Evolutionary conservation across 352 stramenopile genomes (phyloP), one percentile per base, ranked within the genome.

Genomic region (Phytophthora fragariae): DNA sequence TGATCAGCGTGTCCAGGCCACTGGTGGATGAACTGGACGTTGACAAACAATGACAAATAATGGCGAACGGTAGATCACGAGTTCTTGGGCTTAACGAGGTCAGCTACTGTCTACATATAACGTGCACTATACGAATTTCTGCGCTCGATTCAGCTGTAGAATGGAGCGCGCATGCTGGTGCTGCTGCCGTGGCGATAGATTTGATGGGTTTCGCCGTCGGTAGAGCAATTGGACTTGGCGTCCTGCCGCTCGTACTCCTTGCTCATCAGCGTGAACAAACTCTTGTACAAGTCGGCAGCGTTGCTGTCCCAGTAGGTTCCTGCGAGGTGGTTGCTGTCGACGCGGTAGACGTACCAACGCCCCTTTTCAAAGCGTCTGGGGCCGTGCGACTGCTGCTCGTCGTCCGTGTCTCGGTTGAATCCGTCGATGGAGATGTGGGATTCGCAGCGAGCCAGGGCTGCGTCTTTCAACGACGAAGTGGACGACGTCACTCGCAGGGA

Each of bases 371-470:
- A 90, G 53, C 72, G 68, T 27, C 65, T 72, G 7, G 59, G 54
- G 7, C 39, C 24, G 2, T 64, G 57, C 27, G 60, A 14, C 35
- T 80, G 71, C 31, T 84, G 65, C 14, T 81, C 64, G 56, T 81
- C 56, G 47, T 86, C 67, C 5, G 52, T 66, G 46, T 88, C 75
- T 37, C 77, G 75, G 33, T 86, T 81, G 50, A 93, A 86, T 44
- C 72, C 82, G 55, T 92, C 80, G 57, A 95, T 92, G 24, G 86
- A 92, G 56, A 93, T 92, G 62, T 93, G 85, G 39, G 88, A 95
- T 39, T 80, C 80, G 19, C 77, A 86, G 17, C 85, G 85, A 9
- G 63, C 59, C 68, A 93, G 57, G 0, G 55, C 46, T 10, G 19
- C 59, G 9, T 72, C 55, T 37, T 72, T 70, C 27, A 87, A 57